Evolutionary conservation across 768 basidiomycete genomes (phyloP), one percentile per base, ranked within the genome.

Genomic region (Pleurotus pulmonarius): DNA sequence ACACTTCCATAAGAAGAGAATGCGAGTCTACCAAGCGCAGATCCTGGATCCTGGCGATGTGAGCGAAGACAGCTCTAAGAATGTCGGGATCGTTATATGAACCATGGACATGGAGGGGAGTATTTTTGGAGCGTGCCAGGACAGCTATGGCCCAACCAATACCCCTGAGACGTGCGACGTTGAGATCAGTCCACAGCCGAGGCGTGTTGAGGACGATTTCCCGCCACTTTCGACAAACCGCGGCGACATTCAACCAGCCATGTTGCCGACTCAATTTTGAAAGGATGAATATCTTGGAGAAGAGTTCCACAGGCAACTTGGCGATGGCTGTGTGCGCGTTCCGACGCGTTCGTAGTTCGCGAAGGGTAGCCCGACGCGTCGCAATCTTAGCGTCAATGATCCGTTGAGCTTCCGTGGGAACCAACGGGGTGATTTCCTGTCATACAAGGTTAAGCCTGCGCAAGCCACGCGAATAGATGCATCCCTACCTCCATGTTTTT

Each of bases 291-390:
- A 87, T 78, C 49, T 80, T 75, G 0, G 83, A 76, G 18, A 86
- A 72, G 5, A 85, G 73, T 67, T 86, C 83, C 38, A 78, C 74
- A 5, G 85, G 83, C 18, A 86, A 76, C 20, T 58, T 66, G 60
- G 70, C 61, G 54, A 82, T 74, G 2, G 75, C 71, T 13, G 69
- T 48, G 49, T 12, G 39, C 16, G 39, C 16, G 16, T 40, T 40
- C 16, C 39, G 11, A 16, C 39, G 39, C 39, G 39, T 40, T 40
- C 16, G 11, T 16, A 40, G 39, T 40, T 11, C 39, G 12, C n/a
- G n/a, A n/a, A n/a, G n/a, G 12, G 39, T 12, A 40, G 11, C 39
- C 12, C 16, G 39, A 40, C 16, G 39, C 39, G 39, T 16, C 12
- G 12, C 12, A 3, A 40, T 40, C 16, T 40, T 16, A 12, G 11